These are phyloP conservation scores for Acacia crassicarpa DNA, from an alignment of 306 rosid genomes.

Conservation along the genomic window DNA sequence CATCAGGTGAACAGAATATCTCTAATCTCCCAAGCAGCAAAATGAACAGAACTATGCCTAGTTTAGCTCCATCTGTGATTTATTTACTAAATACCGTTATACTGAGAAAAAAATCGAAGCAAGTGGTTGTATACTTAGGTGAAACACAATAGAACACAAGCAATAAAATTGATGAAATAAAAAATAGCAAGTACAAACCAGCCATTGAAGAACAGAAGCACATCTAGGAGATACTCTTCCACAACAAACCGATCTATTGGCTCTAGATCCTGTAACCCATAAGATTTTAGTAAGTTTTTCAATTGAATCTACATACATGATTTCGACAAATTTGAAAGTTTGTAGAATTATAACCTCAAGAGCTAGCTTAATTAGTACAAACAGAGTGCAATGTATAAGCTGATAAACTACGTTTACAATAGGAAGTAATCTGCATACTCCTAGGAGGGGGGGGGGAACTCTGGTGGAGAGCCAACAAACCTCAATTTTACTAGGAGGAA, in stretches of 20 bases:
- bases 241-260: slow-evolving; percentile 89
- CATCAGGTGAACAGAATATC: not conserved
- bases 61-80: not conserved
- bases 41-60: not conserved
- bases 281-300: slow-evolving; percentile 11
- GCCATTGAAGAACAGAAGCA: slow-evolving; percentile 97
- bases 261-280: slow-evolving; percentile 77
- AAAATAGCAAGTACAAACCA: slow-evolving; percentile 60
- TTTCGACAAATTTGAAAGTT: slow-evolving; percentile 11
- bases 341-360: slow-evolving; percentile 17
- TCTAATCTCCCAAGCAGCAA: not conserved
- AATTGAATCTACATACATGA: slow-evolving; percentile 17
- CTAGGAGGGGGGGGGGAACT: not conserved
- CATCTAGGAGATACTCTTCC: slow-evolving; percentile 97
- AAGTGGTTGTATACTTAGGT: not conserved
- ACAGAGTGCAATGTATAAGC: not conserved
- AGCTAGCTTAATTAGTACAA: not conserved
- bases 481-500: slow-evolving; percentile 84
- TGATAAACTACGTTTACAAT: not conserved
- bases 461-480: slow-evolving; percentile 41
- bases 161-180: not conserved
- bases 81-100: not conserved
- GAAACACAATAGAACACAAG: not conserved
- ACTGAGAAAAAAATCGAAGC: not conserved
- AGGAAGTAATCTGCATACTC: slow-evolving; percentile 13